A percentile compares a stretch with the other conserved stretches of the same genome.
Conservation (phyloP, 139 green algal species). For the Coelastrella sp. region DNA sequence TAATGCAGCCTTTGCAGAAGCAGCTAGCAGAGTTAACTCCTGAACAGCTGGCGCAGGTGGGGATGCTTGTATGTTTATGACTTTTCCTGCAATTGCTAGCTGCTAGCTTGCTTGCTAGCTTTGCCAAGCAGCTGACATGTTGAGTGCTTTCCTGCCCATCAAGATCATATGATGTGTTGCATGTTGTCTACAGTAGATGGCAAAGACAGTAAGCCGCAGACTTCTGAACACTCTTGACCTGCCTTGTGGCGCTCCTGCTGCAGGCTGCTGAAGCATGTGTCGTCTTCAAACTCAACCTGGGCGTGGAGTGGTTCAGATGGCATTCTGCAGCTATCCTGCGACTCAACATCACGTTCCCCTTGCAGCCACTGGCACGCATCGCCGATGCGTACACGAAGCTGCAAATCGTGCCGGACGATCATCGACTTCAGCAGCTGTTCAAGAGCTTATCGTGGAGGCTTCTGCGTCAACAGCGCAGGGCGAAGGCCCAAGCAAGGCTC, state of each 20-base stretch:
- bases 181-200: too few species aligned
- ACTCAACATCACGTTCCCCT: slow-evolving; percentile 12
- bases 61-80: neutral
- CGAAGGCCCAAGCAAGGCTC: neutral
- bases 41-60: slow-evolving; percentile 41
- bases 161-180: too few species aligned
- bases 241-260: neutral
- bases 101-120: too few species aligned
- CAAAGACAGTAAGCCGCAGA: too few species aligned
- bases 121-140: neutral
- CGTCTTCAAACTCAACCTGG: neutral
- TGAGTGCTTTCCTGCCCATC: too few species aligned
- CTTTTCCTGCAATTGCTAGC: neutral
- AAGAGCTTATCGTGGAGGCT: slow-evolving; percentile 10
- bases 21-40: neutral
- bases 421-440: slow-evolving; percentile 19
- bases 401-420: neutral
- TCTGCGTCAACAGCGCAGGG: slow-evolving; percentile 3
- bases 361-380: neutral
- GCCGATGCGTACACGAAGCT: neutral
- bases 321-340: slow-evolving; percentile 23
- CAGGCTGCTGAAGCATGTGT: slow-evolving; percentile 38
- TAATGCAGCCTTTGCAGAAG: slow-evolving; percentile 19
- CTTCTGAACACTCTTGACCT: too few species aligned
- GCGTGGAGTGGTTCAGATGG: slow-evolving; percentile 23